Evolutionary conservation across 1,284 basidiomycete species (phyloP), one percentile per base, ranked within the genome.

Genomic region (Moesziomyces sp.): DNA sequence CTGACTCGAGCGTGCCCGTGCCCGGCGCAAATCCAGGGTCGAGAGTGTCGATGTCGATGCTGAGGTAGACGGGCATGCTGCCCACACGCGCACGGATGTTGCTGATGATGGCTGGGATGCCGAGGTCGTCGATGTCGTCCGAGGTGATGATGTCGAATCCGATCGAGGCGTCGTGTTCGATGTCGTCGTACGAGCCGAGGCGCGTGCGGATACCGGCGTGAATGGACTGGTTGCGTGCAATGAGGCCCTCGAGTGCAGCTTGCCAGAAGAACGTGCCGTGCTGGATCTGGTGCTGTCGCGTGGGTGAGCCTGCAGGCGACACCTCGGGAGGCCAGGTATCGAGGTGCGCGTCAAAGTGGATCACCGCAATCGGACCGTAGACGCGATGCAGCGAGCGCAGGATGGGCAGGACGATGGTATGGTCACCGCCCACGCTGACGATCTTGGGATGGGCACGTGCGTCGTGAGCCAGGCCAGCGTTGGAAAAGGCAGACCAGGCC

Each of bases 121-220:
- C 77, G 5, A 75, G 46, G 21, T 66, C 57, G 54, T 79, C 78
- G 16, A 79, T 65, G 38, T 79, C 78, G 51, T 78, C 77, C 3
- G 76, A 63, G 30, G 70, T 76, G 52, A 79, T 62, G 42, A 78
- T 67, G 35, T 74, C 60, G 48, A 79, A 79, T 5, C 76, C 77
- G 52, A 75, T 63, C 18, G 54, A 60, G 24, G 52, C 49, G 57
- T 77, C 75, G 66, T 78, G 70, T 13, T 52, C 46, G 23, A 72
- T 65, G 38, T 69, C 73, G 58, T 77, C 65, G 46, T 65, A 64
- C 13, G 55, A 74, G 44, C 70, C 69, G 9, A 77, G 79, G 65
- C 74, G 64, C 83, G 87, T 82, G 72, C 84, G 87, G 72, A 84
- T 87, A 89, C 90, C 91, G 90, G 90, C 90, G 91, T 91, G 90